Evolutionary conservation across 75 land plant species (phyloP).

Genomic region (Azolla pinnata): DNA sequence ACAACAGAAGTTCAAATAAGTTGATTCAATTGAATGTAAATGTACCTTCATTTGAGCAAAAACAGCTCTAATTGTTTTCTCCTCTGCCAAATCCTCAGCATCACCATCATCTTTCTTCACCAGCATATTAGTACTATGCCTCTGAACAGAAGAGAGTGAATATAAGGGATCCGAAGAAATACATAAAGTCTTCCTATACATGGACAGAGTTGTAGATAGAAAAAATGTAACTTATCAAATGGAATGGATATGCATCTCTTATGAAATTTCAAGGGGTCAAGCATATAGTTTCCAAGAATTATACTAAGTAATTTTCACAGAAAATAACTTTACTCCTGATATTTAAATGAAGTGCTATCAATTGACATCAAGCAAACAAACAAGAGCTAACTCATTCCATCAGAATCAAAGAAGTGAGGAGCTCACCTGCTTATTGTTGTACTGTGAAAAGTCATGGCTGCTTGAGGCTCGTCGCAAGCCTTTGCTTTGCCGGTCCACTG

Average conservation of each 20-base stretch:
- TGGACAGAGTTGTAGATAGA: not conserved
- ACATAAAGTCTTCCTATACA: not conserved
- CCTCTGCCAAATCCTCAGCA: slow-evolving; percentile 17
- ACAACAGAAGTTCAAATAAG: not conserved
- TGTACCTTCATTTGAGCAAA: slow-evolving; percentile 62
- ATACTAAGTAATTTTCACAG: not conserved
- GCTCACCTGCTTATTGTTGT: slow-evolving; percentile 1
- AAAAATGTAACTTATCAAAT: not conserved
- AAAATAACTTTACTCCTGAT: not conserved
- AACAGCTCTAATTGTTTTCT: slow-evolving; percentile 73
- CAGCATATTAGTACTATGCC: not conserved
- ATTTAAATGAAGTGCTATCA: not conserved
- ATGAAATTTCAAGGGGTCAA: not conserved
- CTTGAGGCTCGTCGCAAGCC: not conserved
- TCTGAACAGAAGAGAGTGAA: not conserved
- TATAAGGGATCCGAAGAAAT: not conserved
- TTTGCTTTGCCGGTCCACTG: not conserved
- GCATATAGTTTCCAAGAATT: not conserved
- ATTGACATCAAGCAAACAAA: not conserved
- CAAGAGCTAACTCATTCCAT: not conserved
- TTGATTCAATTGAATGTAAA: not conserved
- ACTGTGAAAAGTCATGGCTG: slow-evolving; percentile 1
- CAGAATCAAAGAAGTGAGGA: not conserved
- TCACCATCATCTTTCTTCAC: not conserved
- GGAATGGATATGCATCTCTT: not conserved